Evolutionary conservation across 352 stramenopile genomes (phyloP).

Genomic region (Albugo laibachii): DNA sequence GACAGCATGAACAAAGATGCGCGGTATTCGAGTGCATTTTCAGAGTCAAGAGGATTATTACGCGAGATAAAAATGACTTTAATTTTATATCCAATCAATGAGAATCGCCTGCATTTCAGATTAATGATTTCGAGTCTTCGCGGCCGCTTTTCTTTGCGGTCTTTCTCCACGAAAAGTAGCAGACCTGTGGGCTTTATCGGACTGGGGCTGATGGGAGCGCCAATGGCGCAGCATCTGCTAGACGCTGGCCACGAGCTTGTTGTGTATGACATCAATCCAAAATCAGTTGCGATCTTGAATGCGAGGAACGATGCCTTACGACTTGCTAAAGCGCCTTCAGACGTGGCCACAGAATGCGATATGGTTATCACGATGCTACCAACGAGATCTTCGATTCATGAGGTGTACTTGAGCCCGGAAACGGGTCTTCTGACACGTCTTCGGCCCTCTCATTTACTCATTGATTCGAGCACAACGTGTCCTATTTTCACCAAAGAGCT

Average conservation of each 20-base stretch:
- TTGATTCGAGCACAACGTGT: conserved; percentile 94
- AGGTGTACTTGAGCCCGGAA: conserved; percentile 38
- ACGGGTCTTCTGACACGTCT: conserved; percentile 50
- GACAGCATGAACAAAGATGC: too few relatives aligned
- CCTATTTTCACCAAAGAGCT: conserved; percentile 83
- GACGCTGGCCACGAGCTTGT: conserved; percentile 56
- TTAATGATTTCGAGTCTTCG: too few relatives aligned
- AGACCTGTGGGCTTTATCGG: conserved; percentile 76
- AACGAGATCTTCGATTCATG: conserved; percentile 73
- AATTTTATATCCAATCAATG: too few relatives aligned
- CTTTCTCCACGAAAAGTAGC: background rate
- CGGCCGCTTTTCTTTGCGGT: too few relatives aligned
- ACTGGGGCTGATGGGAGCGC: conserved; percentile 86
- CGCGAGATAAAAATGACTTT: too few relatives aligned
- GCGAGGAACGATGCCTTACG: conserved; percentile 19
- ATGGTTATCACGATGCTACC: conserved; percentile 93
- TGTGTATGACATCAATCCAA: conserved; percentile 50
- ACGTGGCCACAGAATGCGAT: conserved; percentile 58
- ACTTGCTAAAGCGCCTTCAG: conserved; percentile 25
- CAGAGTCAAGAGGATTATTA: too few relatives aligned
- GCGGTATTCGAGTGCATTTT: too few relatives aligned
- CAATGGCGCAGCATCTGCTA: conserved; percentile 86
- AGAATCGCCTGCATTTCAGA: too few relatives aligned
- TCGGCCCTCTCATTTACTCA: conserved; percentile 64
- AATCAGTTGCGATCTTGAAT: conserved; percentile 27